A percentile compares a stretch with the other conserved stretches of the same genome.
Evolutionary conservation across 129 eudicot genomes (phyloP).

Genomic region (Flaveria bidentis): DNA sequence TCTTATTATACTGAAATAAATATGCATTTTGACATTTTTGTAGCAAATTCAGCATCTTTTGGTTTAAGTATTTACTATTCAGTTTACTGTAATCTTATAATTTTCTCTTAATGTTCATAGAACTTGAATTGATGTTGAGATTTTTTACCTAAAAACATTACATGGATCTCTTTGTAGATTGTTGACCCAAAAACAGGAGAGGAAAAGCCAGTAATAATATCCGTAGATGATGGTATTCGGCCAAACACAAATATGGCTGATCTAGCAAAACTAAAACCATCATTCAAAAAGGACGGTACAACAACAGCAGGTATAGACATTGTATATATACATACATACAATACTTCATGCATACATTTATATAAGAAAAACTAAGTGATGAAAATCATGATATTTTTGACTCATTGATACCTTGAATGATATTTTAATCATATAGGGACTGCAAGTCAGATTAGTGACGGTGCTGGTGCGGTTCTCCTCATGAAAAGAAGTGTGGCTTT

Average conservation of each 20-base stretch:
- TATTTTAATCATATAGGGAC: constrained; percentile 46
- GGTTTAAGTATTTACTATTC: neutral
- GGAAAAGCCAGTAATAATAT: constrained; percentile 50
- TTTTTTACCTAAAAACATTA: constrained; percentile 16
- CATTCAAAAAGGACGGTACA: constrained; percentile 82
- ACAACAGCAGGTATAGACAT: constrained; percentile 80
- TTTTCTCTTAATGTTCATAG: neutral
- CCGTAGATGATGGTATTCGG: constrained; percentile 76
- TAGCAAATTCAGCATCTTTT: neutral
- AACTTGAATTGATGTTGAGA: constrained; percentile 14
- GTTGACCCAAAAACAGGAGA: constrained; percentile 67
- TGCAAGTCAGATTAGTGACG: constrained; percentile 96
- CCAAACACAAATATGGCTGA: constrained; percentile 65
- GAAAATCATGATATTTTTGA: neutral
- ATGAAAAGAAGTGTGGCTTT: constrained; percentile 92
- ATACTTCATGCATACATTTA: neutral
- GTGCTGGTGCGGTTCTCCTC: constrained; percentile 96
- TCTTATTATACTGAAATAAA: neutral
- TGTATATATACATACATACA: neutral
- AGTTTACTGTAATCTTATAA: neutral
- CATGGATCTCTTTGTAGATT: constrained; percentile 38
- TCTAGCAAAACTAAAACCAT: constrained; percentile 79
- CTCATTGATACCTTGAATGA: neutral
- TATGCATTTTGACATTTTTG: constrained; percentile 16
- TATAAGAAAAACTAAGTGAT: neutral